These are phyloP conservation scores for Paramecium primaurelia DNA, from an alignment of 73 alveolate genomes.

Conservation along the genomic window DNA sequence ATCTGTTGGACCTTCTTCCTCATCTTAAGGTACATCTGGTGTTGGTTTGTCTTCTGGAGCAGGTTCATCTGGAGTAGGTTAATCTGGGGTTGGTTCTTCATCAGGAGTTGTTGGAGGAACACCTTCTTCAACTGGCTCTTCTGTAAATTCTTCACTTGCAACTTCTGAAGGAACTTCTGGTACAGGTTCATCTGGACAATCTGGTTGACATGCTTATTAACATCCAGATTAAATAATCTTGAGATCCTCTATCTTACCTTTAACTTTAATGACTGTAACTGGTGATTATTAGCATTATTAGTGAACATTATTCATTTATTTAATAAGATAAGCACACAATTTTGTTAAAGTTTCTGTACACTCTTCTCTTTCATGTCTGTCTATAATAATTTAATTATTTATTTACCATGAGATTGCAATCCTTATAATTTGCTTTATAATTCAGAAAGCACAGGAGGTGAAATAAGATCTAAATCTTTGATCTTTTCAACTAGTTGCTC, in stretches of 20 bases:
- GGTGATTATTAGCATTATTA: neutral
- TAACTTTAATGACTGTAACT: conserved; percentile 34
- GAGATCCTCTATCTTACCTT: conserved; percentile 38
- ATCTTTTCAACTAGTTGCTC: neutral
- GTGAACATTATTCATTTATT: neutral
- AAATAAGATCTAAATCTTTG: neutral
- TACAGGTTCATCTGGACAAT: neutral
- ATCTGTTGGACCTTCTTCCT: neutral
- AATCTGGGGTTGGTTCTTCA: neutral
- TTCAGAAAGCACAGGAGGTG: conserved; percentile 17
- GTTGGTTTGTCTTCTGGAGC: neutral
- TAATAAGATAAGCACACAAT: conserved; percentile 42
- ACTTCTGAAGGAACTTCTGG: neutral
- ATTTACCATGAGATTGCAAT: neutral
- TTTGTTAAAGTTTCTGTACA: conserved; percentile 26
- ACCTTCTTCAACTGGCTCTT: neutral
- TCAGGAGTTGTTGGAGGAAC: neutral
- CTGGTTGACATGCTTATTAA: conserved; percentile 30
- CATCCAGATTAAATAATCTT: conserved; percentile 39
- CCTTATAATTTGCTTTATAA: neutral
- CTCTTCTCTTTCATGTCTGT: neutral
- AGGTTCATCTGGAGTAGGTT: neutral
- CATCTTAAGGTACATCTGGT: neutral
- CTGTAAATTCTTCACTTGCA: neutral
- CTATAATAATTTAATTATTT: neutral